Conservation (phyloP, 257 asterid genomes). For the Asclepias syriaca region DNA sequence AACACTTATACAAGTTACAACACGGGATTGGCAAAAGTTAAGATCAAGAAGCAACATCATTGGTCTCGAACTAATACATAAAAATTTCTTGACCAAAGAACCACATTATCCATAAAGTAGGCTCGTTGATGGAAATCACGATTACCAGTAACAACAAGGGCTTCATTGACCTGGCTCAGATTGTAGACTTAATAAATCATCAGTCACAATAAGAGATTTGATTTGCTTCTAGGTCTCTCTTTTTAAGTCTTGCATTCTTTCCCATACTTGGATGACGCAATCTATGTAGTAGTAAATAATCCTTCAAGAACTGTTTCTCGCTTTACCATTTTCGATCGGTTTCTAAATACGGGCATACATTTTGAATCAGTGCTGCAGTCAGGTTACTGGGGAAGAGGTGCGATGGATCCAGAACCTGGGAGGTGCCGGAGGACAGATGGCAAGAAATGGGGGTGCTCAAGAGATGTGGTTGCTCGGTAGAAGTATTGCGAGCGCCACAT, state of each 20-base stretch:
- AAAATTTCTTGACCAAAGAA: constrained; percentile 76
- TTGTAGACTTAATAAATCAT: constrained; percentile 50
- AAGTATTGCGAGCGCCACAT: constrained; percentile 95
- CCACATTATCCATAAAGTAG: constrained; percentile 1
- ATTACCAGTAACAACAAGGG: constrained; percentile 69
- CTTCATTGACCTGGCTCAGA: constrained; percentile 89
- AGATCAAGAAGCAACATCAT: constrained; percentile 66
- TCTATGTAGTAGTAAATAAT: background rate
- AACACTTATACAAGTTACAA: constrained; percentile 72
- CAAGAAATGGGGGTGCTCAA: constrained; percentile 94
- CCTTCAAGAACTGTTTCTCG: background rate
- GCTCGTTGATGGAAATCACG: constrained; percentile 49
- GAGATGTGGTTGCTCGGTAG: constrained; percentile 79
- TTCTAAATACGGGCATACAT: background rate
- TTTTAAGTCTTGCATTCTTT: background rate
- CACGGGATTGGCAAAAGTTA: constrained; percentile 66
- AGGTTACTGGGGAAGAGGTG: constrained; percentile 69
- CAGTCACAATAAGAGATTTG: constrained; percentile 61
- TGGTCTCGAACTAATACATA: constrained; percentile 60
- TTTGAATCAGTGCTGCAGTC: constrained; percentile 57
- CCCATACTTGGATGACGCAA: background rate
- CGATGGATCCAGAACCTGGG: constrained; percentile 99
- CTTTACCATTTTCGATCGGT: background rate
- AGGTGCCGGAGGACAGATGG: constrained; percentile 95
- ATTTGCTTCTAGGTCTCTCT: constrained; percentile 28